A percentile compares a stretch with the other conserved stretches of the same genome.
These are phyloP conservation scores for Aleurites moluccanus DNA, from an alignment of 441 rosid genomes.

Conservation along the genomic window DNA sequence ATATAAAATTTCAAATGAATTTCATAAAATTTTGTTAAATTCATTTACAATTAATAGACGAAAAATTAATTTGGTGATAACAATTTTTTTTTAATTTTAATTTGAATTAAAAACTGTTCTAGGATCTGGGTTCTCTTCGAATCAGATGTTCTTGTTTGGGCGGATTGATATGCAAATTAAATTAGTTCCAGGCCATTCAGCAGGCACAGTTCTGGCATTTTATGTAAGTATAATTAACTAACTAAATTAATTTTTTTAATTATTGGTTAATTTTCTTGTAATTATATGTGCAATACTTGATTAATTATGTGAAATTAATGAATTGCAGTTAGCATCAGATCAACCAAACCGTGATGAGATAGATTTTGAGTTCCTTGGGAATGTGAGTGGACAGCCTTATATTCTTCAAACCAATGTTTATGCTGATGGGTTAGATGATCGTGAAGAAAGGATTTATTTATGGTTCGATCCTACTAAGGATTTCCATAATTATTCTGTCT, in stretches of 20 bases:
- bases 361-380: constrained; percentile 79
- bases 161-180: constrained; percentile 73
- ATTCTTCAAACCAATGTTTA: constrained; percentile 75
- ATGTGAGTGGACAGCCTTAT: constrained; percentile 63
- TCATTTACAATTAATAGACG: no score
- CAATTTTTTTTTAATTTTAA: no score
- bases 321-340: constrained; percentile 60
- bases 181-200: constrained; percentile 70
- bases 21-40: no score
- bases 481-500: constrained; percentile 69
- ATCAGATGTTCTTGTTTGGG: constrained; percentile 69
- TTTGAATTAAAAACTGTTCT: not conserved
- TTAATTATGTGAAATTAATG: not conserved
- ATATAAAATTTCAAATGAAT: no score
- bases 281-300: not conserved
- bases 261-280: not conserved
- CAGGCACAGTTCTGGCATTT: constrained; percentile 81
- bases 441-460: constrained; percentile 73
- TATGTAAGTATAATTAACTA: constrained; percentile 44
- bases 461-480: constrained; percentile 85
- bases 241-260: not conserved
- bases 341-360: constrained; percentile 77
- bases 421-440: constrained; percentile 60
- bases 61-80: not conserved
- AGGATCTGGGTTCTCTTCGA: constrained; percentile 78